These are phyloP conservation scores for Vigna hirtella DNA, from an alignment of 306 rosid species.

Conservation along the genomic window DNA sequence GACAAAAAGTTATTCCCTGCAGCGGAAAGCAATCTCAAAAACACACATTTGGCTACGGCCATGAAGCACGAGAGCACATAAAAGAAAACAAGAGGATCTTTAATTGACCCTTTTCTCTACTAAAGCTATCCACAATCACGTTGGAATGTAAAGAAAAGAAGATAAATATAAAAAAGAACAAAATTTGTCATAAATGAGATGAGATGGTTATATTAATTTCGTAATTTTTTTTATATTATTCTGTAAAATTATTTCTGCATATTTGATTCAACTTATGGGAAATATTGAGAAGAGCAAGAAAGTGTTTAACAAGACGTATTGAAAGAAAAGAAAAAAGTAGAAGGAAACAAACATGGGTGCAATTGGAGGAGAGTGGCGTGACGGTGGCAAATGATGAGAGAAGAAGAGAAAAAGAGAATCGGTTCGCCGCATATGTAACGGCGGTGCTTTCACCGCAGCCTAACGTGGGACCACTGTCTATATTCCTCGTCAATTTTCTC, in stretches of 20 bases:
- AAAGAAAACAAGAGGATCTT: neutral
- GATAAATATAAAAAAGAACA: neutral
- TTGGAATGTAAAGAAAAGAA: neutral
- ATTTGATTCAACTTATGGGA: no score
- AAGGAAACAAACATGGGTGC: constrained; percentile 37
- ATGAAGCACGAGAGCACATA: neutral
- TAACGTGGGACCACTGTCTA: constrained; percentile 47
- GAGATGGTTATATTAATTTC: no score
- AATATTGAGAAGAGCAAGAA: neutral
- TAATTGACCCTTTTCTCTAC: neutral
- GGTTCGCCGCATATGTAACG: constrained; percentile 68
- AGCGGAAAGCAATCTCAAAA: neutral
- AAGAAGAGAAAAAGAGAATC: constrained; percentile 46
- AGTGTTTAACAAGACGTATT: neutral
- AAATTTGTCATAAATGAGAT: neutral
- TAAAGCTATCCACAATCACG: neutral
- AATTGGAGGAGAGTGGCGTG: constrained; percentile 44
- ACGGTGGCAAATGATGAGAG: constrained; percentile 49
- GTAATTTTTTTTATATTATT: no score
- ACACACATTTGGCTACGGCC: neutral
- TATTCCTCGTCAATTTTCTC: neutral
- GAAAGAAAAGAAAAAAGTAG: neutral
- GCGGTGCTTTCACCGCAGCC: constrained; percentile 48
- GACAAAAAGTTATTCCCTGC: neutral
- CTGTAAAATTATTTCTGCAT: no score